Percentiles rank a stretch among this genome's conserved stretches.
phyloP scores from a whole-genome alignment of 2,329 filamentous ascomycete species.

The Verticillium longisporum region DNA sequence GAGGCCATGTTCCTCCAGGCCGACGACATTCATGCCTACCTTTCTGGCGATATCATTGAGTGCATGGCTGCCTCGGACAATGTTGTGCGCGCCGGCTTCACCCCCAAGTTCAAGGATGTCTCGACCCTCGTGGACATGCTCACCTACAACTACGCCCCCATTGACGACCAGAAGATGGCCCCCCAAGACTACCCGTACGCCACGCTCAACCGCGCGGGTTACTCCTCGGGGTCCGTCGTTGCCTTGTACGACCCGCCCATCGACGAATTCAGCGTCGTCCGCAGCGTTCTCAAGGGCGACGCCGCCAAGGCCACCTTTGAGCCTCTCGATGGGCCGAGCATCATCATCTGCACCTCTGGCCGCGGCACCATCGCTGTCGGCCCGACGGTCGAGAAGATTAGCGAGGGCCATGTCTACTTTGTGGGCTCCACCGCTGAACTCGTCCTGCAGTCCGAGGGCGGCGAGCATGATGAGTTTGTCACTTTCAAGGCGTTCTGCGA shows the following conservation, averaged over 20 bases:
- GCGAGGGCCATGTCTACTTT: slow-evolving; percentile 71
- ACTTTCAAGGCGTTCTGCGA: slow-evolving; percentile 96
- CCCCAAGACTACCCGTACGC: slow-evolving; percentile 81
- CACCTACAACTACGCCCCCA: slow-evolving; percentile 92
- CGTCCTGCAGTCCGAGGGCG: slow-evolving; percentile 62
- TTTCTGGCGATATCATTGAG: slow-evolving; percentile 91
- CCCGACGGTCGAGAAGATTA: slow-evolving; percentile 67
- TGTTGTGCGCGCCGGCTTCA: slow-evolving; percentile 93
- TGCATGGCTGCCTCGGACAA: slow-evolving; percentile 99
- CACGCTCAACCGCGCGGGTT: slow-evolving; percentile 73
- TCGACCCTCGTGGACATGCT: slow-evolving; percentile 82
- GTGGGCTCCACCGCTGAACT: slow-evolving; percentile 84
- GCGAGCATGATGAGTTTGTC: slow-evolving; percentile 63
- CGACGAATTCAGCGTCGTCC: slow-evolving; percentile 88
- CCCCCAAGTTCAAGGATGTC: slow-evolving; percentile 97
- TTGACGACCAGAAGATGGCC: slow-evolving; percentile 88
- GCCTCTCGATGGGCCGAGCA: slow-evolving; percentile 78
- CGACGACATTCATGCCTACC: slow-evolving; percentile 95
- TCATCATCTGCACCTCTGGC: slow-evolving; percentile 84
- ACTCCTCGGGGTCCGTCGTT: slow-evolving; percentile 66
- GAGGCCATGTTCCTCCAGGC: slow-evolving; percentile 95
- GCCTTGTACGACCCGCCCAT: slow-evolving; percentile 91
- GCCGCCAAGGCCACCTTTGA: slow-evolving; percentile 86
- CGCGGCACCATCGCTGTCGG: slow-evolving; percentile 81
- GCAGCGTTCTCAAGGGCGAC: slow-evolving; percentile 63